Evolutionary conservation across 345 rosid genomes (phyloP), one percentile per base, ranked within the genome.

Genomic region (Salix arbutifolia): DNA sequence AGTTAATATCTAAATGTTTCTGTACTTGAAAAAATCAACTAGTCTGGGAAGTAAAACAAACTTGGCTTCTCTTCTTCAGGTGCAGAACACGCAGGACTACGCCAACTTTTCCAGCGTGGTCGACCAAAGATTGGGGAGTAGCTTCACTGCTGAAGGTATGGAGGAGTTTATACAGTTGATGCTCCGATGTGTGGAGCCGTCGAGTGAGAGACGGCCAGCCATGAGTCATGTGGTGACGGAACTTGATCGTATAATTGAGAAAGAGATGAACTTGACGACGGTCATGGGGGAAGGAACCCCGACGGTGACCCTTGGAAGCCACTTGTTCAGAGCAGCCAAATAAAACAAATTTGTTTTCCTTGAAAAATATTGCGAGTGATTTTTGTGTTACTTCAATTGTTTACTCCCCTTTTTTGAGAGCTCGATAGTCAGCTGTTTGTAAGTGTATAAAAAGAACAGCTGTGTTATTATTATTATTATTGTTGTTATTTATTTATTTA

Each of bases 201-300:
- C 93, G 46, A 95, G 99, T 53, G 97, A 93, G 79, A 90, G 91
- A 80, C 86, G 98, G 71, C 96, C 96, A 16, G 77, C 78, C 0
- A 93, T 91, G 94, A 89, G 84, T 75, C n/a, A 85, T 69, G 91
- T 93, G 78, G 89, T 90, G 75, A 85, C 73, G 85, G 98, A 95
- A 74, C 88, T 95, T 21, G 97, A 95, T 50, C 84, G 91, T 40
- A 90, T 90, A 74, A 84, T 87, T 3, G 94, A 93, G 71, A 91
- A 89, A 62, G 99, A 95, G 82, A 91, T 83, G 88, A 91, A 83
- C 81, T 86, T 90, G 87, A 95, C 96, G 1, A 90, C 91, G 48
- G 85, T 90, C 11, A 90, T 93, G 94, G 94, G 95, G 64, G 96
- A 90, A 87, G 94, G 94, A 78, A 89, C 91, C 70, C 87, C 97